These are phyloP conservation scores for Usnea hakonensis DNA, from an alignment of 495 filamentous ascomycete species.

Conservation along the genomic window DNA sequence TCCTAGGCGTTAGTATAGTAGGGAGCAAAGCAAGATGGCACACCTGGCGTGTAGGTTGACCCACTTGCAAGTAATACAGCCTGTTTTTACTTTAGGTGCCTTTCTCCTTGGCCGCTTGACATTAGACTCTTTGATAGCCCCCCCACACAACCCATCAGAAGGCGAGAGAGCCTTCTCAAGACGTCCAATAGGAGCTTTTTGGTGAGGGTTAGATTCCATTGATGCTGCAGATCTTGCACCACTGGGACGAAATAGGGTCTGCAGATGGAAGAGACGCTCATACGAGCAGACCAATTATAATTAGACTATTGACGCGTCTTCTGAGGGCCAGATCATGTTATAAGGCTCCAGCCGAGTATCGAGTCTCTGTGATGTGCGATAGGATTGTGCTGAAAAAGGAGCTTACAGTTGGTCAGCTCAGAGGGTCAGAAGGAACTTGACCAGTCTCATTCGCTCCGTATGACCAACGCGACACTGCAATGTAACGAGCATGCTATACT, in stretches of 20 bases:
- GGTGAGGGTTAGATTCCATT: background rate
- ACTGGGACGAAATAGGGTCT: background rate
- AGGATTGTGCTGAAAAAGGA: no score
- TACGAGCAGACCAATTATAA: background rate
- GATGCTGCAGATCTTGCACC: background rate
- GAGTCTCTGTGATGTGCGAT: no score
- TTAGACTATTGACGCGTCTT: background rate
- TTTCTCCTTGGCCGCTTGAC: constrained; percentile 6
- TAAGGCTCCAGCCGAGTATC: no score
- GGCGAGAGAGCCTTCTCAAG: background rate
- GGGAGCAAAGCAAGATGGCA: background rate
- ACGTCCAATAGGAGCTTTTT: background rate
- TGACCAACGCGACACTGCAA: no score
- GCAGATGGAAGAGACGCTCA: background rate
- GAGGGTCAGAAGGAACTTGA: no score
- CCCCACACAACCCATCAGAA: background rate
- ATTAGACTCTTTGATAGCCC: background rate
- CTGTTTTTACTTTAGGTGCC: constrained; percentile 35
- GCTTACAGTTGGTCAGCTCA: no score
- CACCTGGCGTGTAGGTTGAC: background rate
- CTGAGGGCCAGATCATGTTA: no score
- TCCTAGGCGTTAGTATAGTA: background rate
- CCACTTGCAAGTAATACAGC: constrained; percentile 44
- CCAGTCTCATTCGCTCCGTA: no score
- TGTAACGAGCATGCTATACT: no score